Percentiles rank a stretch among this genome's conserved stretches.
Evolutionary conservation across 306 rosid genomes (phyloP).

Genomic region (Pueraria montana): DNA sequence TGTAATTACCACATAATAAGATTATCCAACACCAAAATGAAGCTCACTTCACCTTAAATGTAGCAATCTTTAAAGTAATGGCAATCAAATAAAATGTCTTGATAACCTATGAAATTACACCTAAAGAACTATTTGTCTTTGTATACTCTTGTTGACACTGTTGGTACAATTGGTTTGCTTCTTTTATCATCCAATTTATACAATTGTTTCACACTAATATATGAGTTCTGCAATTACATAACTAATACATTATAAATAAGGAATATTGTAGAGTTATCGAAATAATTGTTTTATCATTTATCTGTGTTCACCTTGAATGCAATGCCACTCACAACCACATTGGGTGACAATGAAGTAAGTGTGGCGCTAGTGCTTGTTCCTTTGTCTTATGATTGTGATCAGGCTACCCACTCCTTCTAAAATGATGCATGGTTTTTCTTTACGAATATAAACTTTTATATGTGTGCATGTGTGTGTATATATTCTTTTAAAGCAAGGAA

Average conservation of each 20-base stretch:
- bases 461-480: not conserved
- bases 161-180: not conserved
- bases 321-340: not conserved
- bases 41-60: conserved; percentile 56
- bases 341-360: not conserved
- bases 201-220: too few relatives aligned
- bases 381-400: not conserved
- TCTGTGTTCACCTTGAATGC: too few relatives aligned
- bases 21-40: conserved; percentile 54
- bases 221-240: not conserved
- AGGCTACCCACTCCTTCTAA: not conserved
- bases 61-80: conserved; percentile 37
- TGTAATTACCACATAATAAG: conserved; percentile 46
- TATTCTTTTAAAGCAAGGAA: too few relatives aligned
- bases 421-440: not conserved
- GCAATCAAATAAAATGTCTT: conserved; percentile 57
- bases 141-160: conserved; percentile 30
- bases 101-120: conserved; percentile 41
- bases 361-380: not conserved
- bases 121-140: not conserved
- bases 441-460: not conserved
- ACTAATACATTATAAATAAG: not conserved
- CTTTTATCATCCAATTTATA: too few relatives aligned
- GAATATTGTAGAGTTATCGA: not conserved
- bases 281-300: not conserved